Evolutionary conservation across 345 rosid species (phyloP), one percentile per base, ranked within the genome.

Genomic region (Gossypium raimondii): DNA sequence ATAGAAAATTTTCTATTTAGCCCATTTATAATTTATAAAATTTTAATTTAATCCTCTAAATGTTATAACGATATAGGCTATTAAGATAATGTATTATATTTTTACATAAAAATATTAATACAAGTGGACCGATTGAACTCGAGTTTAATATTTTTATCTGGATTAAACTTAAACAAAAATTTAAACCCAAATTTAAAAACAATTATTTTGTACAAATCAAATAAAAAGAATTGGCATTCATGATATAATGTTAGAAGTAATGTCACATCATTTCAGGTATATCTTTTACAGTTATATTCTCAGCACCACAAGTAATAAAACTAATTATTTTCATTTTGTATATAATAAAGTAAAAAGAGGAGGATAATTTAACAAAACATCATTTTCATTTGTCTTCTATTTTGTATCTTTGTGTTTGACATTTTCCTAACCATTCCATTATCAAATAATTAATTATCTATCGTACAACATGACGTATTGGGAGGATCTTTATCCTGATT

Each of bases 101-200:
- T 34, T 34, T 34, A 34, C 6, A 5, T 34, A 34, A 34, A 34
- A 34, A 34, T 0, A 1, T 5, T 34, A 34, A 1, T 34, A 34
- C 41, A 34, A 0, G 0, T 5, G 7, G 0, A 5, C 1, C 1
- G 41, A 34, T 4, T 0, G 0, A 34, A 5, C 7, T 34, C 0
- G 7, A 34, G 5, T 34, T 34, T 34, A 34, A 5, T 0, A 34
- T 34, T 34, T 34, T 34, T 34, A 5, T 1, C 0, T 5, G 7
- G 1, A 34, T 5, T 34, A 34, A 5, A 34, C 7, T 5, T 34
- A 34, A 4, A 34, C 0, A 34, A 34, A 4, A 4, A 0, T 4
- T 29, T 34, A 4, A 34, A 34, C 1, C 7, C 0, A 34, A 34
- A 4, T 34, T 34, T 4, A 34, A 34, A 34, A 34, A 34, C 1